Conservation (phyloP, 2,329 filamentous ascomycete species). For the Diaporthe nobilis region DNA sequence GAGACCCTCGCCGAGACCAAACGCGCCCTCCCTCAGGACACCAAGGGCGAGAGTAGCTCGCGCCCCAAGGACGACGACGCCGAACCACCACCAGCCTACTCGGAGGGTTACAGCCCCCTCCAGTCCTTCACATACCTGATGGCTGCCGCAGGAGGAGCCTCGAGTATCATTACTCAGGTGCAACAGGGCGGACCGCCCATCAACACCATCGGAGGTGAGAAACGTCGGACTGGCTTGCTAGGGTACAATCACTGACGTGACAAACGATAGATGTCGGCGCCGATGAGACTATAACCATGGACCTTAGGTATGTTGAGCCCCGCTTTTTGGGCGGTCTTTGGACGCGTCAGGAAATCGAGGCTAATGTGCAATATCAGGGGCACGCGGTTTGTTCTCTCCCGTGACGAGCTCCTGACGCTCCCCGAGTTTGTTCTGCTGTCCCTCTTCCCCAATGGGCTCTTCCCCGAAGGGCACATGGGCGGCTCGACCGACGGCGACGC, state of each 20-base stretch:
- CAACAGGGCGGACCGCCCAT: conserved; percentile 92
- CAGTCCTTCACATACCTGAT: conserved; percentile 96
- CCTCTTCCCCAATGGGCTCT: conserved; percentile 98
- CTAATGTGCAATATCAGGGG: conserved; percentile 70
- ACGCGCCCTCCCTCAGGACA: conserved; percentile 84
- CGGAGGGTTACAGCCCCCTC: conserved; percentile 93
- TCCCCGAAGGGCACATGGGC: conserved; percentile 96
- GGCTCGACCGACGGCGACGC: conserved; percentile 93
- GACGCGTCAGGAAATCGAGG: conserved; percentile 3
- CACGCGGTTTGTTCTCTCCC: conserved; percentile 91
- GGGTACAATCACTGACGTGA: conserved; percentile 41
- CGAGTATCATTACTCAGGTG: conserved; percentile 99
- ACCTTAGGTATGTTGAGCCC: conserved; percentile 79
- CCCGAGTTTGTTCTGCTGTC: conserved; percentile 98
- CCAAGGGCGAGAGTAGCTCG: conserved; percentile 77
- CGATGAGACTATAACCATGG: conserved; percentile 95
- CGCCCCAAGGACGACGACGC: conserved; percentile 82
- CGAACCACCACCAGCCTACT: conserved; percentile 96
- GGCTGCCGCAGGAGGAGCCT: conserved; percentile 95
- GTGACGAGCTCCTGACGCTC: conserved; percentile 94
- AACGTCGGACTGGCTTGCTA: conserved; percentile 34
- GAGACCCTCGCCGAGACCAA: conserved; percentile 81
- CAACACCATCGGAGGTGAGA: conserved; percentile 87
- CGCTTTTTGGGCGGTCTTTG: neutral
- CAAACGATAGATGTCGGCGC: conserved; percentile 78